A percentile compares a stretch with the other conserved stretches of the same genome.
phyloP scores from a whole-genome alignment of 345 rosid species.

The Populus alba region DNA sequence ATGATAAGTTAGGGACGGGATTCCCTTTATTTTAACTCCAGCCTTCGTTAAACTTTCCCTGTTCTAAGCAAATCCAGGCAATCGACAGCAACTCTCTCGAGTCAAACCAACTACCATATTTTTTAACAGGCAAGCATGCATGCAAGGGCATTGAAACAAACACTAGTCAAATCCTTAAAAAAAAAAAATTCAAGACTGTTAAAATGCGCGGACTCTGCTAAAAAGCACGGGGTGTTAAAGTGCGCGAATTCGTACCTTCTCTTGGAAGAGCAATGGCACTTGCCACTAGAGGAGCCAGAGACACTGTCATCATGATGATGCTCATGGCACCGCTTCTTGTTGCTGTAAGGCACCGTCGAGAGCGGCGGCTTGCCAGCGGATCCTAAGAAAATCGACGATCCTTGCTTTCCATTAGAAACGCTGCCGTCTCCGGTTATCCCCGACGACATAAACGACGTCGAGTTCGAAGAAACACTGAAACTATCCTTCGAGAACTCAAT shows the following conservation, averaged over 20 bases:
- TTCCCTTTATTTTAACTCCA: no score
- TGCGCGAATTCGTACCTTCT: slow-evolving; percentile 49
- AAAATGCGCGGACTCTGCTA: slow-evolving; percentile 10
- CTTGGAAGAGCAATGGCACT: slow-evolving; percentile 80
- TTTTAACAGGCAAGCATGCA: no score
- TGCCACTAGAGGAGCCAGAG: slow-evolving; percentile 60
- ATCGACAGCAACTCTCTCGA: not conserved
- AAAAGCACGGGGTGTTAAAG: not conserved
- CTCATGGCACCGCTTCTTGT: slow-evolving; percentile 69
- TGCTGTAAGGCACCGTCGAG: slow-evolving; percentile 44
- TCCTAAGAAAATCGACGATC: slow-evolving; percentile 54
- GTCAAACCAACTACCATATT: not conserved
- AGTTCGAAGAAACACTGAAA: slow-evolving; percentile 75
- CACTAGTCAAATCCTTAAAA: not conserved
- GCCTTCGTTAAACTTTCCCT: no score
- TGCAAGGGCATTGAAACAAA: no score
- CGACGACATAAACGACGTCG: slow-evolving; percentile 73
- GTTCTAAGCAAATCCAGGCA: not conserved
- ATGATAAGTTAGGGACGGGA: no score
- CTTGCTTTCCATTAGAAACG: slow-evolving; percentile 80
- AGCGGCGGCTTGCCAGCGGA: slow-evolving; percentile 81
- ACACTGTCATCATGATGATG: slow-evolving; percentile 53
- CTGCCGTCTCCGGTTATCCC: slow-evolving; percentile 93
- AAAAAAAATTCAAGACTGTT: not conserved
- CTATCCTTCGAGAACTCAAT: slow-evolving; percentile 67